Evolutionary conservation across 2,329 filamentous ascomycete genomes (phyloP), one percentile per base, ranked within the genome.

Genomic region (Neonectria faginata): DNA sequence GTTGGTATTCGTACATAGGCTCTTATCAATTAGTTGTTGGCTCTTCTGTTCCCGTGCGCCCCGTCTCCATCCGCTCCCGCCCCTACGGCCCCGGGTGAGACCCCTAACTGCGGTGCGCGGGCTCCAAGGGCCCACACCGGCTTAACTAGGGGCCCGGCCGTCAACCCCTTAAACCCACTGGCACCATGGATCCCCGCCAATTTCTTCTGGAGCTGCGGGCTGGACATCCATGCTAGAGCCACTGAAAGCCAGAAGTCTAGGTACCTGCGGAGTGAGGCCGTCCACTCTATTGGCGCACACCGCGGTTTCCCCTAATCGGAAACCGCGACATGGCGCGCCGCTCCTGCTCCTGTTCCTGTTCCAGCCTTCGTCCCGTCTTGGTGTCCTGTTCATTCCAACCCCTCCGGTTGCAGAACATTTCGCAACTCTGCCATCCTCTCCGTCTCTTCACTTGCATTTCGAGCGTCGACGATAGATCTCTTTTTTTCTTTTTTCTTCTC

Each of bases 361-460:
- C 48, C 41, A 39, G 57, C 50, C 52, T 47, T 48, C 31, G 31
- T 50, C 9, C 9, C 33, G 22, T 50, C 18, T 60, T 42, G 29
- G 50, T 55, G 45, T 66, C 61, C 22, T 59, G 42, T 55, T 55
- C 47, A 41, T 52, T 51, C 47, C 47, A 62, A 20, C 67, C 57
- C 66, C 67, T 39, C 69, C 62, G 62, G 68, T 67, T 65, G 60
- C 62, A 59, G 68, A 60, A 45, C 57, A 50, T 44, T 42, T 27
- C 11, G 29, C 39, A 42, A 42, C 57, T 42, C 62, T 31, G 53
- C 50, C 56, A 59, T 51, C 54, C 60, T 57, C 63, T 57, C 63
- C 47, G 62, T 41, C 60, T 51, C 60, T 59, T 48, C 60, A 60
- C 62, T 63, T 55, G 56, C 56, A 63, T 62, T 56, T 64, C 59